Evolutionary conservation across 306 rosid genomes (phyloP), one percentile per base, ranked within the genome.

Genomic region (Myrica gale): DNA sequence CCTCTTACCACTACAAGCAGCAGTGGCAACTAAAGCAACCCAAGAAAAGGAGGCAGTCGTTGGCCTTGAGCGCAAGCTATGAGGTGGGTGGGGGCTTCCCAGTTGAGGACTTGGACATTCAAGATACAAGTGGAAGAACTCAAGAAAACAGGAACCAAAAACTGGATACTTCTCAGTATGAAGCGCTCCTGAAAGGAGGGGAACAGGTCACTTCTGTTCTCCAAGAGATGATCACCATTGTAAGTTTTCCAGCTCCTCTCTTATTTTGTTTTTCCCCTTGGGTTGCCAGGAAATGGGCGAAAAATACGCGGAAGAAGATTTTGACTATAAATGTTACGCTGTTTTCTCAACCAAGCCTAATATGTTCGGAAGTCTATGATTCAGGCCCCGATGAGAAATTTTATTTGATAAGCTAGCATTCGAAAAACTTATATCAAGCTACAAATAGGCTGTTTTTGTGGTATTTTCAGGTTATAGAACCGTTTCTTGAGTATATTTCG

Each of bases 181-280:
- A 92, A 51, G 91, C 97, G 6, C 89, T 94, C 5, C 93, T 94
- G 66, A 86, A 70, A 58, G 98, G 98, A 20, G 98, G 96, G 0
- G 95, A 94, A n/a, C 98, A 94, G 73, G 97, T 94, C 69, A 85
- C 89, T 51, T 94, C 98, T 68, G 97, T 94, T 77, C 90, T 94
- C 19, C 75, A 94, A 72, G 96, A 92, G 81, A 90, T 92, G 86
- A 86, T 92, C 73, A 52, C 77, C 60, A 87, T 94, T 32, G 98
- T 94, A 62, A 74, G 93, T 68, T 43, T 69, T 50, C 3, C 32
- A 42, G 11, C 21, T 82, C 17, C 57, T 20, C 15, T 16, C 0
- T 74, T 69, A 42, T 43, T 26, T 56, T 5, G 2, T 13, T 66
- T 69, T 39, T 46, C 45, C 42, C 58, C 21, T 17, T 68, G 66